Base-by-base conservation (phyloP, 495 filamentous ascomycete species). In the Hyaloscypha variabilis region DNA sequence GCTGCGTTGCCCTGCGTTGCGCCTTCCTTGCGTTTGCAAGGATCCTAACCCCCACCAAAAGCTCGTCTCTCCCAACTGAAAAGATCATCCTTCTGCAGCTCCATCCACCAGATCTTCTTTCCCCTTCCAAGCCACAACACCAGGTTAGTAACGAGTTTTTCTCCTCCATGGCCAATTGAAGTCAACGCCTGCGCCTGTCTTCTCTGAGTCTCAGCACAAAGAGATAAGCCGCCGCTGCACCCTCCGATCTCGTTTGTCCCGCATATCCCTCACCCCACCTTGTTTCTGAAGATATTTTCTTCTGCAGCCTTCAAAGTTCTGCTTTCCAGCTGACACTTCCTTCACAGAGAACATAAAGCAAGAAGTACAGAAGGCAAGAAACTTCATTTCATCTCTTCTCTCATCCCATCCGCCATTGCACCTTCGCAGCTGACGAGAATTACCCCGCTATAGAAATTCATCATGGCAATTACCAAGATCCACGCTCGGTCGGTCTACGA, bases 401-500 rank as follows among this genome's bases (percentile, higher is more conserved):
- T 17, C 4, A 57, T 59, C 14, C 8, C 26, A 14, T 54, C 8
- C 51, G 39, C 28, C 26, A 51, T 31, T 21, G 19, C 17, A 51
- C 2, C 11, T 52, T 25, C 21, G 50, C 10, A 63, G 50, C 68
- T 70, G 61, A 70, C 63, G 8, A 58, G 17, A 51, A 49, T 62
- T 58, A 68, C 63, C 58, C 61, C 56, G 58, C 64, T 31, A 56
- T 52, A 73, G 68, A 71, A 64, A 65, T 61, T 78, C 72, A 64
- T n/a, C 58, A 99, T 98, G 96, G 83, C 89, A 75, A 98, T 99
- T 85, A 87, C 90, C 77, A 97, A 97, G 87, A 91, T 99, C 79
- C 93, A 98, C 88, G 96, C 95, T 75, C 94, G 96, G 75, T 92
- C 88, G 70, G 93, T 99, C 83, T 99, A 99, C 86, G 96, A 99